Evolutionary conservation across 2,329 filamentous ascomycete species (phyloP), one percentile per base, ranked within the genome.

Genomic region (Neurospora crassa): DNA sequence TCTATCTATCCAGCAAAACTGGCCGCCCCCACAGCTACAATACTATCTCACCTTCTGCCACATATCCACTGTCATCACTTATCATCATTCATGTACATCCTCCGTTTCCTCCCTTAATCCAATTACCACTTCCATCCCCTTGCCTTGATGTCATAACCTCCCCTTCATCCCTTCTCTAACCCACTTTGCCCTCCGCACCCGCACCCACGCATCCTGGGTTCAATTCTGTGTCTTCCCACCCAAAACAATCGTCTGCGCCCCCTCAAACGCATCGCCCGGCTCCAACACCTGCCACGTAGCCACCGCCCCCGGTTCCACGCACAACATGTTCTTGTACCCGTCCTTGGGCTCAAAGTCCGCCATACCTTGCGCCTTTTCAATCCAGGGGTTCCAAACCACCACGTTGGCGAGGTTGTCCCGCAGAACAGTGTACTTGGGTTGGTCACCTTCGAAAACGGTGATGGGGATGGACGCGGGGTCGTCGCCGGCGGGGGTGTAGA

Each of bases 371-470:
- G 92, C 89, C 84, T 96, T 97, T 74, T 94, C 92, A 53, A 87
- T 86, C 94, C 95, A 97, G 1, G 96, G 96, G 82, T 99, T 99
- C 96, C 96, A 99, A 40, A 98, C 92, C 1, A 97, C 95, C 18
- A 96, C 90, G 76, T 98, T 93, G 73, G 88, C 87, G 75, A 99
- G 86, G 75, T 93, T 94, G 81, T 97, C 93, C 73, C 96, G 89
- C 53, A 91, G 88, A 70, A 98, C 86, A 72, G 90, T 89, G 83
- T 92, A 94, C 69, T 87, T 83, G 16, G 89, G 84, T 87, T 86
- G 41, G 6, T 43, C 18, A n/a, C 41, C 41, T 6, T 1, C 0
- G 18, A 43, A 43, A 68, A 96, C 88, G 14, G 86, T 79, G 67
- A 92, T 81, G 1, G 87, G 82, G 67, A 85, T 81, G 63, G 83